Base-by-base conservation (phyloP, 2,329 filamentous ascomycete genomes). In the Corynespora cassiicola region DNA sequence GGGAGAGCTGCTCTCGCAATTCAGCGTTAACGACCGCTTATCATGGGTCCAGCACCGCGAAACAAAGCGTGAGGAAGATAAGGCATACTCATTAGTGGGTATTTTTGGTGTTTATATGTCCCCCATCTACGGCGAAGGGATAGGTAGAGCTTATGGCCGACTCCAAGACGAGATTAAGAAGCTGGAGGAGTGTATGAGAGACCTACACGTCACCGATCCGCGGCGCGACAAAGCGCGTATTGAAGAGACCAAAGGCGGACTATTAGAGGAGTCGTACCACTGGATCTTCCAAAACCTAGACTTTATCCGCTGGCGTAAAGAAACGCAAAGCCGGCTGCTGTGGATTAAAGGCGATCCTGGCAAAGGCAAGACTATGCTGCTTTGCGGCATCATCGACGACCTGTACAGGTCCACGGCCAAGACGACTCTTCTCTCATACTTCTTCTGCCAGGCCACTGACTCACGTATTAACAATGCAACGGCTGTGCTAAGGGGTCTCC, bases 371-470 rank as follows among this genome's bases (percentile, higher is more conserved):
- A 72, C 68, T 6, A 72, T 72, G 68, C 46, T 70, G 10, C 47
- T 67, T 2, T 48, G 41, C 26, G 41, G 37, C 24, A 38, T 48
- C 7, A 59, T 70, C 22, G 45, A 69, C 24, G 50, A 53, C 27
- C 54, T 70, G 27, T 45, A 63, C 25, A 32, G 19, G 6, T 31
- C 35, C 6, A 31, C 35, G 15, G 38, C 47, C 7, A 29, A 63
- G 12, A 28, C 47, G 11, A 36, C 47, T 16, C 36, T 39, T 25
- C 34, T 54, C n/a, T n/a, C n/a, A 41, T n/a, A n/a, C n/a, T n/a
- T n/a, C 43, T 75, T 3, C 38, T 78, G 70, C 48, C 66, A 79
- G 46, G 57, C 59, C 8, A 67, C 65, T 4, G 53, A 75, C 28
- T 15, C 42, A 1, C 39, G 51, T 10, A 46, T 30, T 17, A 30